Percentiles rank a stretch among this genome's conserved stretches.
phyloP scores from a whole-genome alignment of 2,329 filamentous ascomycete species.

The Curvularia sp. region DNA sequence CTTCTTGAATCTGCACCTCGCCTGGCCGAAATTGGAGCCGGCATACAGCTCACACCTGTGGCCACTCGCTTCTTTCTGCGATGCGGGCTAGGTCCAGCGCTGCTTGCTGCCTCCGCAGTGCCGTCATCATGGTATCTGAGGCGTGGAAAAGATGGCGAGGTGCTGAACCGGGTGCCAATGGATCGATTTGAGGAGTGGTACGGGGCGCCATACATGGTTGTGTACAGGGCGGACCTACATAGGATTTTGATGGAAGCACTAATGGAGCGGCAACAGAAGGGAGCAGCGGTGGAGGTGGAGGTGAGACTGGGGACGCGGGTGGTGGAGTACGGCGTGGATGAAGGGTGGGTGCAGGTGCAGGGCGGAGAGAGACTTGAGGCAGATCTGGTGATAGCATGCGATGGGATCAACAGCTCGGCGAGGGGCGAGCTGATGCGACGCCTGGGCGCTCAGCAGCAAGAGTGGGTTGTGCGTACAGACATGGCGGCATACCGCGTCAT shows the following conservation, averaged over 20 bases:
- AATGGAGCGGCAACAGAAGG: not conserved
- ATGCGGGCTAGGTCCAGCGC: not conserved
- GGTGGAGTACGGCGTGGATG: not conserved
- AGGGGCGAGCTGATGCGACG: not conserved
- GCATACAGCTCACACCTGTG: not conserved
- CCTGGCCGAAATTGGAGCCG: not conserved
- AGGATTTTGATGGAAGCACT: not conserved
- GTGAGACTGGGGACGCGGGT: not conserved
- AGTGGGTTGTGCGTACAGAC: not conserved
- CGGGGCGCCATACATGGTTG: not conserved
- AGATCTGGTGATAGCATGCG: slow-evolving; percentile 1
- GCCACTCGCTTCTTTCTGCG: not conserved
- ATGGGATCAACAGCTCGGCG: not conserved
- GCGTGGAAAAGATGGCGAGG: not conserved
- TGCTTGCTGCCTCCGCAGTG: not conserved
- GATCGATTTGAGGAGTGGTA: not conserved
- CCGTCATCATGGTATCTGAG: not conserved
- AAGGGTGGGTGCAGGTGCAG: not conserved
- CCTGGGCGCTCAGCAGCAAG: not conserved
- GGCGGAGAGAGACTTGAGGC: not conserved
- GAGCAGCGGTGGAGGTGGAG: not conserved
- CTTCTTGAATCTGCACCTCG: not conserved
- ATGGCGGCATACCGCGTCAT: not conserved
- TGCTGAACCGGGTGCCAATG: not conserved
- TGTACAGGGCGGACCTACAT: not conserved